Conservation (phyloP, 148 eudicot species). For the Selenicereus undatus region DNA sequence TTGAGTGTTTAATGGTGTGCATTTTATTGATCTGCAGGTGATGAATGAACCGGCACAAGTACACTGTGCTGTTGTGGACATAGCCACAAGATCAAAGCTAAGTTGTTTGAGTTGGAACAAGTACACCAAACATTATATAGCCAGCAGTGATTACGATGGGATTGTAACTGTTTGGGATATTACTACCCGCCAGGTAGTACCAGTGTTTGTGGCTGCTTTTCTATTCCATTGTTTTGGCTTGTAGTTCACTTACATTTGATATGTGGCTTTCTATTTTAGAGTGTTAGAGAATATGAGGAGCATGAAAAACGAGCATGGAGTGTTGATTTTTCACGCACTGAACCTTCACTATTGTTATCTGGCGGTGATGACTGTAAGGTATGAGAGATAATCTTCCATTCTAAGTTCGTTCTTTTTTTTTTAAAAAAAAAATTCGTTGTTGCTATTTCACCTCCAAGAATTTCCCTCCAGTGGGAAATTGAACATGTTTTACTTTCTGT, state of each 20-base stretch:
- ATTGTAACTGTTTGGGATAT: conserved; percentile 86
- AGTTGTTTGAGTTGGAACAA: conserved; percentile 92
- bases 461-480: neutral
- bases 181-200: conserved; percentile 64
- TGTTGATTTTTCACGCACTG: conserved; percentile 77
- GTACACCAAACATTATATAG: conserved; percentile 63
- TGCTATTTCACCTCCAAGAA: neutral
- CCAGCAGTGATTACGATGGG: conserved; percentile 89
- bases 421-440: neutral
- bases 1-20: neutral
- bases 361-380: conserved; percentile 99
- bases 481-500: neutral
- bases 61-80: conserved; percentile 78
- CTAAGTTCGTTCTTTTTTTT: neutral
- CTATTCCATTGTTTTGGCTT: neutral
- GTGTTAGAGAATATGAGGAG: conserved; percentile 91
- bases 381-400: neutral
- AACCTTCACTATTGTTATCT: conserved; percentile 83
- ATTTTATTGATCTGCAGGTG: conserved; percentile 38
- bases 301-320: conserved; percentile 98
- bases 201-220: neutral
- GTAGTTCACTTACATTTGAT: conserved; percentile 2
- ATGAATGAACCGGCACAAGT: conserved; percentile 64
- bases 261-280: conserved; percentile 37
- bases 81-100: conserved; percentile 71